Conservation (phyloP, 164 flowering plant species). For the Kalanchoe fedtschenkoi region DNA sequence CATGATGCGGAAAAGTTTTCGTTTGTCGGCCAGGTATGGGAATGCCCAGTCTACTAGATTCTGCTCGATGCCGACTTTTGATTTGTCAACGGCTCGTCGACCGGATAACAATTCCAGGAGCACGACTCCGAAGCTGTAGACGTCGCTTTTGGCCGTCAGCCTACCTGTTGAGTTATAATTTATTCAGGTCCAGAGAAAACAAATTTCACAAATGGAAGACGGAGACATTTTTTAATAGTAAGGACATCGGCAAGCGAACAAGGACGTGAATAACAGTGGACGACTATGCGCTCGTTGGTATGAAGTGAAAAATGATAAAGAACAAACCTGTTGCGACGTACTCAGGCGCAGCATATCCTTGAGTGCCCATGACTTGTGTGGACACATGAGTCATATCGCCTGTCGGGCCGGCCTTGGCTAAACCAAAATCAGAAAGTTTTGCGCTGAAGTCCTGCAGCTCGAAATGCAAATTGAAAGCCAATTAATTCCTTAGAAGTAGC, state of each 20-base stretch:
- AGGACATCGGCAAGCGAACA: not conserved
- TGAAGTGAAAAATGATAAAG: not conserved
- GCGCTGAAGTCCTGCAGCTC: conserved; percentile 66
- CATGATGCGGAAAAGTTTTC: conserved; percentile 59
- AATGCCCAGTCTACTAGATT: conserved; percentile 68
- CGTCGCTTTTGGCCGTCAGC: conserved; percentile 56
- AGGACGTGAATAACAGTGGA: not conserved
- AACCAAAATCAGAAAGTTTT: conserved; percentile 87
- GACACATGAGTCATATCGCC: conserved; percentile 87
- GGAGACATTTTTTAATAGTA: not conserved
- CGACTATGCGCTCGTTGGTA: not conserved
- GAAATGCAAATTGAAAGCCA: not conserved
- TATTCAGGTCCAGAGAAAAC: not conserved
- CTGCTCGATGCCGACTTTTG: conserved; percentile 40
- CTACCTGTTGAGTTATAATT: conserved; percentile 40
- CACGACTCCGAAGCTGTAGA: conserved; percentile 77
- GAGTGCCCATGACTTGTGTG: conserved; percentile 90
- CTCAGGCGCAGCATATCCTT: conserved; percentile 86
- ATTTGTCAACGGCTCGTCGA: conserved; percentile 44
- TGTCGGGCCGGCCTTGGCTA: conserved; percentile 92
- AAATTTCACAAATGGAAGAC: not conserved
- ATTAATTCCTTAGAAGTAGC: not conserved
- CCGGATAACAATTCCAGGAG: conserved; percentile 57
- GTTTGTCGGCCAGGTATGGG: conserved; percentile 46
- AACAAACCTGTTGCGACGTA: conserved; percentile 10